Percentiles rank a stretch among this genome's conserved stretches.
phyloP scores from a whole-genome alignment of 768 basidiomycete genomes.

The Bullera alba region DNA sequence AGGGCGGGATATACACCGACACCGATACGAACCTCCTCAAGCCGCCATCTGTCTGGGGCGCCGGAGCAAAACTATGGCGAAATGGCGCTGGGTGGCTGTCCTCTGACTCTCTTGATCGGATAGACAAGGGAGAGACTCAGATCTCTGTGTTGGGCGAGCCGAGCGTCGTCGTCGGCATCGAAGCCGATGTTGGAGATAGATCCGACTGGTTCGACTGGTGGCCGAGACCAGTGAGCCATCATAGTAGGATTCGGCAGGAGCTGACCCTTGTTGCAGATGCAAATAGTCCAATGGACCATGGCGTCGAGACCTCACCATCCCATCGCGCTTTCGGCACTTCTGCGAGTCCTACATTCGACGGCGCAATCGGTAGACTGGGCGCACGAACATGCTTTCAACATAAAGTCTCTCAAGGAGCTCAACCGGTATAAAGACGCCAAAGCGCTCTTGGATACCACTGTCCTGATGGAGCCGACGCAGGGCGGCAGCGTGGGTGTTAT shows the following conservation, averaged over 20 bases:
- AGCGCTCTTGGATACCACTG: constrained; percentile 12
- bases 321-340: constrained; percentile 47
- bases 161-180: constrained; percentile 48
- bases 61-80: constrained; percentile 18
- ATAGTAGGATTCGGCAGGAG: background rate
- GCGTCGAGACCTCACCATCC: constrained; percentile 48
- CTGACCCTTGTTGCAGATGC: constrained; percentile 39
- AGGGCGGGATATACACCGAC: constrained; percentile 47
- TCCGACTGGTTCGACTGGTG: constrained; percentile 49
- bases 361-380: constrained; percentile 29
- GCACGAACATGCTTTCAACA: constrained; percentile 11
- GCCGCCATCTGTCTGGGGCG: constrained; percentile 41
- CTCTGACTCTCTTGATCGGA: constrained; percentile 7
- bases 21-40: constrained; percentile 46
- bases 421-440: constrained; percentile 22
- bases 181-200: constrained; percentile 50
- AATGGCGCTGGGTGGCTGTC: constrained; percentile 34
- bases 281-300: constrained; percentile 51
- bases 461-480: constrained; percentile 31
- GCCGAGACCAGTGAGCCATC: constrained; percentile 41
- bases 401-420: constrained; percentile 16
- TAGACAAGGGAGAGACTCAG: constrained; percentile 11
- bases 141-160: constrained; percentile 28
- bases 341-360: constrained; percentile 44
- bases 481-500: constrained; percentile 47